Evolutionary conservation across 2,329 filamentous ascomycete genomes (phyloP).

Genomic region (Fusarium albidum): DNA sequence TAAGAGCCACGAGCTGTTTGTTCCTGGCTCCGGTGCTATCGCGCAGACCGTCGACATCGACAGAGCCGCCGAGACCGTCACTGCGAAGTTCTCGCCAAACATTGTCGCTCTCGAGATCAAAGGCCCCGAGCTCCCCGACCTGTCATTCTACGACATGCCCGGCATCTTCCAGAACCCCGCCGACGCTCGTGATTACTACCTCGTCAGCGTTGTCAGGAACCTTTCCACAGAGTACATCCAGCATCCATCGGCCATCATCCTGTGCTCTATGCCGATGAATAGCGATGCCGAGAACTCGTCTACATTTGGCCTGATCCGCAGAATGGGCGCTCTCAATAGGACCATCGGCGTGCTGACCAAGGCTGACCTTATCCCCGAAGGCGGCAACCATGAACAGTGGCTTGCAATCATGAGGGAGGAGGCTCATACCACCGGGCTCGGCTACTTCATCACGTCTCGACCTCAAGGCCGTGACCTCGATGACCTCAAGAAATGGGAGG

Average conservation of each 20-base stretch:
- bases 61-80: slow-evolving; percentile 51
- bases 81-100: slow-evolving; percentile 83
- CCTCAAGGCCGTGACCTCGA: slow-evolving; percentile 65
- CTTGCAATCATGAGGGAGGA: slow-evolving; percentile 67
- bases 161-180: slow-evolving; percentile 79
- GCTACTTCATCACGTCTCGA: slow-evolving; percentile 81
- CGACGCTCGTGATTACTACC: slow-evolving; percentile 69
- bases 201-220: slow-evolving; percentile 76
- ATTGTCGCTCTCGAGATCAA: slow-evolving; percentile 79
- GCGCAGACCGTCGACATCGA: slow-evolving; percentile 45
- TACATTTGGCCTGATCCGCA: slow-evolving; percentile 70
- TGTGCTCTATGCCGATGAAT: slow-evolving; percentile 81
- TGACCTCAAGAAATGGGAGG: slow-evolving; percentile 60
- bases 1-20: slow-evolving; percentile 59
- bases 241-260: slow-evolving; percentile 74
- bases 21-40: slow-evolving; percentile 58
- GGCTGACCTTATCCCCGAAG: slow-evolving; percentile 73
- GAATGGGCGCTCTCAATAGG: slow-evolving; percentile 62
- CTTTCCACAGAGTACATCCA: slow-evolving; percentile 75
- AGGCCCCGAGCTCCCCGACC: slow-evolving; percentile 72
- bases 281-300: slow-evolving; percentile 79
- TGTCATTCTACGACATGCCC: slow-evolving; percentile 87
- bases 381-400: slow-evolving; percentile 64
- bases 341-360: slow-evolving; percentile 85
- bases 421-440: slow-evolving; percentile 72